Evolutionary conservation across 169 alveolate species (phyloP).

Genomic region (Theileria parva): DNA sequence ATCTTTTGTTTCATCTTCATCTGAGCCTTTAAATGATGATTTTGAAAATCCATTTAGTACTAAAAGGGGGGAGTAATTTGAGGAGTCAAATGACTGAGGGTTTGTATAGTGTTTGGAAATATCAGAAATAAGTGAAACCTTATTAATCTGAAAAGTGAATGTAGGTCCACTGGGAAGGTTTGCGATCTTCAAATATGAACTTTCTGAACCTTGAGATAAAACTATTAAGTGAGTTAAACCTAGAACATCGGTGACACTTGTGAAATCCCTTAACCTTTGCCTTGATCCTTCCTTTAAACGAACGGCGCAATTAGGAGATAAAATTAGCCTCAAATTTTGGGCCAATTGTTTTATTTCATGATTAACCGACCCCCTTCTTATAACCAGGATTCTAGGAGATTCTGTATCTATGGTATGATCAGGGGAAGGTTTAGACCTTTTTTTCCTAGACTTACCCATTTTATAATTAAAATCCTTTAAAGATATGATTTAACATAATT

Average conservation of each 20-base stretch:
- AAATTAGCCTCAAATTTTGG: slow-evolving; percentile 38
- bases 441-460: slow-evolving; percentile 47
- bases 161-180: slow-evolving; percentile 60
- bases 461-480: not conserved
- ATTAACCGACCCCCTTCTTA: slow-evolving; percentile 48
- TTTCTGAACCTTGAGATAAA: slow-evolving; percentile 35
- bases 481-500: not conserved
- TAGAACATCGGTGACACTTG: slow-evolving; percentile 43
- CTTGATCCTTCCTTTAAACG: slow-evolving; percentile 37
- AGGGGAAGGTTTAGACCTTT: slow-evolving; percentile 25
- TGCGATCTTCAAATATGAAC: slow-evolving; percentile 51
- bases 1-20: not conserved
- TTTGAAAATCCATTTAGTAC: slow-evolving; percentile 46
- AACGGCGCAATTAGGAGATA: slow-evolving; percentile 58
- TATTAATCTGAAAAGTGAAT: slow-evolving; percentile 42
- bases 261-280: slow-evolving; percentile 59
- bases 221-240: slow-evolving; percentile 54
- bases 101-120: slow-evolving; percentile 36
- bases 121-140: slow-evolving; percentile 44
- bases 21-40: not conserved
- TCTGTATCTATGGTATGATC: slow-evolving; percentile 38
- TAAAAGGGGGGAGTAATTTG: slow-evolving; percentile 43
- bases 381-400: slow-evolving; percentile 52
- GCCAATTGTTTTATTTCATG: slow-evolving; percentile 47
- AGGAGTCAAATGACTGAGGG: slow-evolving; percentile 45